A percentile compares a stretch with the other conserved stretches of the same genome.
Evolutionary conservation across 352 stramenopile genomes (phyloP).

Genomic region (Phytophthora boehmeriae): DNA sequence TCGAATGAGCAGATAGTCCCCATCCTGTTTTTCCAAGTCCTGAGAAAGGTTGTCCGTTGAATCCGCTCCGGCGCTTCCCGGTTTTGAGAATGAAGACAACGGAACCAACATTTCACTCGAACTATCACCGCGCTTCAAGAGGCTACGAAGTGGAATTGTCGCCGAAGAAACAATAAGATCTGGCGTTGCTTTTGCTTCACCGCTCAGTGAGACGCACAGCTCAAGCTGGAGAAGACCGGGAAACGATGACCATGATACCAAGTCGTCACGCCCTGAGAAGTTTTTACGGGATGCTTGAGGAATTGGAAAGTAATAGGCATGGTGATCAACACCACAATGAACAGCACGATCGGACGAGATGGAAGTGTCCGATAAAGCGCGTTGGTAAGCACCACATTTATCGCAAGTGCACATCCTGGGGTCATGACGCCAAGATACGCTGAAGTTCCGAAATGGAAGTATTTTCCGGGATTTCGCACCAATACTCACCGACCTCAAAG

Average conservation of each 20-base stretch:
- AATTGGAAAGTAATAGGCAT: slow-evolving; percentile 85
- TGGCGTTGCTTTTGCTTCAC: slow-evolving; percentile 68
- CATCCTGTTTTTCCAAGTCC: slow-evolving; percentile 21
- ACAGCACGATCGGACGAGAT: slow-evolving; percentile 5
- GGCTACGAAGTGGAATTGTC: slow-evolving; percentile 55
- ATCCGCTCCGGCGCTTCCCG: slow-evolving; percentile 4
- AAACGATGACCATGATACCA: slow-evolving; percentile 79
- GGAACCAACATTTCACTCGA: slow-evolving; percentile 44
- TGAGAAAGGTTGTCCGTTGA: slow-evolving; percentile 3
- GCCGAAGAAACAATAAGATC: slow-evolving; percentile 69
- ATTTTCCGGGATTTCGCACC: slow-evolving; percentile 63
- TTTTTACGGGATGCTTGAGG: slow-evolving; percentile 79
- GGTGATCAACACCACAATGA: slow-evolving; percentile 72
- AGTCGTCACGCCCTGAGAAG: slow-evolving; percentile 74
- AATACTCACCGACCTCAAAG: slow-evolving; percentile 19
- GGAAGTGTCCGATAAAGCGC: slow-evolving; percentile 11
- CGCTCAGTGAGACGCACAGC: slow-evolving; percentile 71
- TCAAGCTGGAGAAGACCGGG: slow-evolving; percentile 78
- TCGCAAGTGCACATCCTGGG: slow-evolving; percentile 52
- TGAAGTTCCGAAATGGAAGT: slow-evolving; percentile 79
- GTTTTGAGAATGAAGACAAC: slow-evolving; percentile 40
- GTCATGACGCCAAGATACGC: slow-evolving; percentile 79
- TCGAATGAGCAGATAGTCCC: slow-evolving; percentile 61
- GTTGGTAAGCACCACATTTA: slow-evolving; percentile 45
- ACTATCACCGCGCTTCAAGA: slow-evolving; percentile 32